Conservation (phyloP, 805 yeast species). For the Candida sithepensis region DNA sequence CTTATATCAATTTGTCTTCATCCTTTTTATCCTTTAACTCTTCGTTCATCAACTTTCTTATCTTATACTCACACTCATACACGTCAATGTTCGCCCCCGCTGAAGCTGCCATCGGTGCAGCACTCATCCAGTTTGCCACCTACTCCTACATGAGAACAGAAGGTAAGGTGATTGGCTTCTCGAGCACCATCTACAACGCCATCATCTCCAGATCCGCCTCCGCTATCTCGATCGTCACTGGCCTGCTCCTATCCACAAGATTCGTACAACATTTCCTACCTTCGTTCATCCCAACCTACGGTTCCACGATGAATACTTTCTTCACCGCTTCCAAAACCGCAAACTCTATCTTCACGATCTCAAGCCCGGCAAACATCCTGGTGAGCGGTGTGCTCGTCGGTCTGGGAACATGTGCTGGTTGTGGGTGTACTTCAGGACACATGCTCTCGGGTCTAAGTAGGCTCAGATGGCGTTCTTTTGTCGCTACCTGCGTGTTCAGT, state of each 20-base stretch:
- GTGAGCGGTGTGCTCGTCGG: conserved; percentile 44
- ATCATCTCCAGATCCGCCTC: conserved; percentile 23
- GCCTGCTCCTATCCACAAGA: conserved; percentile 31
- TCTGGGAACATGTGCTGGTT: conserved; percentile 42
- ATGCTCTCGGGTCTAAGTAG: conserved; percentile 50
- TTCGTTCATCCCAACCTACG: conserved; percentile 17
- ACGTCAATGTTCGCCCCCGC: conserved; percentile 44
- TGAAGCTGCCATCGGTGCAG: conserved; percentile 43
- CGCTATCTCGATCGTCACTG: conserved; percentile 32
- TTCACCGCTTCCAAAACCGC: not conserved
- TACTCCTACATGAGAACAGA: conserved; percentile 36
- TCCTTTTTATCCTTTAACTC: not conserved
- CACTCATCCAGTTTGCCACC: conserved; percentile 43
- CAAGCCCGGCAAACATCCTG: conserved; percentile 2
- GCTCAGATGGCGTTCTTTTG: conserved; percentile 39
- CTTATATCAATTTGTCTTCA: not conserved
- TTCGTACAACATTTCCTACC: conserved; percentile 25
- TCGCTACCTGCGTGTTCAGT: conserved; percentile 40
- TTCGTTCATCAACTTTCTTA: not conserved
- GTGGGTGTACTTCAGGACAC: conserved; percentile 56
- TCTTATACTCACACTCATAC: not conserved
- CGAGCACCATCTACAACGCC: conserved; percentile 37
- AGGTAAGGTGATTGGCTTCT: conserved; percentile 46
- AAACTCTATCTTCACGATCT: not conserved
- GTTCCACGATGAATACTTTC: not conserved